Evolutionary conservation across 768 basidiomycete species (phyloP).

Genomic region (Xerocomellus intermedius): DNA sequence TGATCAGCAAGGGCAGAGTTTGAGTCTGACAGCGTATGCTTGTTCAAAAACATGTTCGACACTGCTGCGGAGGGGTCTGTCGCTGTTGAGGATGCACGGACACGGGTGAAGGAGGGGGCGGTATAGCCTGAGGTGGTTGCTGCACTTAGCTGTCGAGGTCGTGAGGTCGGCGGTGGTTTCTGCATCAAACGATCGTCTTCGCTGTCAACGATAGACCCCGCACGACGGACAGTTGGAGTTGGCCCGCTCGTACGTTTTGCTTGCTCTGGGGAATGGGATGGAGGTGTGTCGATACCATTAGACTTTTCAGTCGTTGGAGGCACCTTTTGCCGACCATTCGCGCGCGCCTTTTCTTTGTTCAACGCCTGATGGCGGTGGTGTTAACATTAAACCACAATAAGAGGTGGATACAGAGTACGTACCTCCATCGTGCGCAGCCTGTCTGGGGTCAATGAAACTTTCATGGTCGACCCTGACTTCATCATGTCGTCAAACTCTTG

Average conservation of each 20-base stretch:
- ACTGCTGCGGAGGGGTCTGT: constrained; percentile 25
- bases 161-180: constrained; percentile 38
- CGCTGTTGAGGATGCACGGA: constrained; percentile 34
- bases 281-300: constrained; percentile 15
- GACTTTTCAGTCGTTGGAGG: constrained; percentile 24
- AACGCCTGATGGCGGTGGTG: constrained; percentile 45
- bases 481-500: constrained; percentile 94
- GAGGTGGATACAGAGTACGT: constrained; percentile 33
- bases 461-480: constrained; percentile 88
- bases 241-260: constrained; percentile 30
- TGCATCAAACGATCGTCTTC: constrained; percentile 41
- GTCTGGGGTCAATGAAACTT: constrained; percentile 93
- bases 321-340: constrained; percentile 28
- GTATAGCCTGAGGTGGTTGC: constrained; percentile 38
- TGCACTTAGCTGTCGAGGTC: constrained; percentile 47
- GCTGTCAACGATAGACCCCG: constrained; percentile 64
- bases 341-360: constrained; percentile 67
- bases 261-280: constrained; percentile 22
- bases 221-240: constrained; percentile 50
- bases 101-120: constrained; percentile 26
- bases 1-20: constrained; percentile 32
- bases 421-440: constrained; percentile 93
- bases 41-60: constrained; percentile 19
- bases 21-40: constrained; percentile 29
- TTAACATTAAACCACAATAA: constrained; percentile 13